Conservation (phyloP, 345 rosid genomes). For the Zanthoxylum bungeanum region DNA sequence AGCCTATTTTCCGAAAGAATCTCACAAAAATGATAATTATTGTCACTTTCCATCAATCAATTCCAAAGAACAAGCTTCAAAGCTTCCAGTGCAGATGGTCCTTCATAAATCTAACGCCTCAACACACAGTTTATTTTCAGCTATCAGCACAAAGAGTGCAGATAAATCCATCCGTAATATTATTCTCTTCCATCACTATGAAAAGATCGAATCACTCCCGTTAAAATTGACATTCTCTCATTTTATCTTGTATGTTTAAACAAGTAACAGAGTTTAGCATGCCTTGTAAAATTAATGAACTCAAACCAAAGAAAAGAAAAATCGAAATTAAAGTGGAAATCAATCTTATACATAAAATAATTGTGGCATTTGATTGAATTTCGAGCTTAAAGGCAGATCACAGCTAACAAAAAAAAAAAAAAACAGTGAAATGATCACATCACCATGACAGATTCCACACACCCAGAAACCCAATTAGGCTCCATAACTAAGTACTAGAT, state of each 20-base stretch:
- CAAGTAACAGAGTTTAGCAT: background rate
- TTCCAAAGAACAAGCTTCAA: background rate
- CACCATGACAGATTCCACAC: slow-evolving; percentile 10
- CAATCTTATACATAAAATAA: background rate
- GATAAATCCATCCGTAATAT: background rate
- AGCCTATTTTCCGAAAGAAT: background rate
- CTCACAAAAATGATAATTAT: background rate
- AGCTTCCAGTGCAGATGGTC: background rate
- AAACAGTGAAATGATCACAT: background rate
- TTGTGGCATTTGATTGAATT: background rate
- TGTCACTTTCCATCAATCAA: background rate
- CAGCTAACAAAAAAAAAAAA: background rate
- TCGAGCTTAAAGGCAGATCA: background rate
- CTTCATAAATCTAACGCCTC: background rate
- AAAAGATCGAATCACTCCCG: background rate
- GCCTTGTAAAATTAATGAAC: background rate
- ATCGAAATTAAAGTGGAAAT: background rate
- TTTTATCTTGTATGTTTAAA: background rate
- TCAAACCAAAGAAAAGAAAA: background rate
- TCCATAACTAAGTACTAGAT: background rate
- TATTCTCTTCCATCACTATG: background rate
- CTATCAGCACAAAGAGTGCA: background rate
- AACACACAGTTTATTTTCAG: background rate
- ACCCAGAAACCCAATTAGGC: slow-evolving; percentile 5
- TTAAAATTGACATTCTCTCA: background rate